A percentile compares a stretch with the other conserved stretches of the same genome.
phyloP scores from a whole-genome alignment of 2,329 filamentous ascomycete species.

The Epichloe sibirici region DNA sequence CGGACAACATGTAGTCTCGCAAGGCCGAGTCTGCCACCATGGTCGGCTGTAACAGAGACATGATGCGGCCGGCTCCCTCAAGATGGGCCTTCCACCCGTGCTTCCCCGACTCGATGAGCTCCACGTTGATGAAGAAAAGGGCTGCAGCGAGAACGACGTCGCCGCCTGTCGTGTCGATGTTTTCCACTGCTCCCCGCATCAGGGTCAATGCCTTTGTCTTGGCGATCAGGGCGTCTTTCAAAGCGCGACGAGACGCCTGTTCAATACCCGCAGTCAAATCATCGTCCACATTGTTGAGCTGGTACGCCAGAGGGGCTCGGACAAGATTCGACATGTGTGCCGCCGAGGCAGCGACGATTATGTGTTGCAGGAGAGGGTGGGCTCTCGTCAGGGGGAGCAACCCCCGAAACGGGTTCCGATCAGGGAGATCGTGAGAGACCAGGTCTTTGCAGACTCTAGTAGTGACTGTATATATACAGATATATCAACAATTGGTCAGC shows the following conservation, averaged over 20 bases:
- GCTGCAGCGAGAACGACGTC: slow-evolving; percentile 33
- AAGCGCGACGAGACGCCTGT: slow-evolving; percentile 15
- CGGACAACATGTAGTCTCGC: slow-evolving; percentile 33
- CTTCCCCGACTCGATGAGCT: slow-evolving; percentile 37
- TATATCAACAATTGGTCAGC: neutral
- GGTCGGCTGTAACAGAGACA: slow-evolving; percentile 26
- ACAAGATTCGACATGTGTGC: slow-evolving; percentile 34
- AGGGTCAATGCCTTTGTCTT: slow-evolving; percentile 32
- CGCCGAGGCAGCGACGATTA: slow-evolving; percentile 36
- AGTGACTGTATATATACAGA: slow-evolving; percentile 25
- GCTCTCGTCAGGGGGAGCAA: slow-evolving; percentile 29
- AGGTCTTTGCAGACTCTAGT: slow-evolving; percentile 41
- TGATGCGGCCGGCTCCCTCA: slow-evolving; percentile 31
- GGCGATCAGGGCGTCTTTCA: slow-evolving; percentile 32
- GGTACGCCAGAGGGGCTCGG: slow-evolving; percentile 16
- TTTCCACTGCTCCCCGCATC: slow-evolving; percentile 27
- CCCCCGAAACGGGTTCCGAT: slow-evolving; percentile 33
- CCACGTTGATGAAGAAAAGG: slow-evolving; percentile 37
- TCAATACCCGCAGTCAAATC: slow-evolving; percentile 4
- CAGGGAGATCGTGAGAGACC: slow-evolving; percentile 31
- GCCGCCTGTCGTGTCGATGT: slow-evolving; percentile 23
- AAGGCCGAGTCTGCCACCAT: slow-evolving; percentile 22
- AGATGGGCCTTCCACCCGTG: slow-evolving; percentile 36
- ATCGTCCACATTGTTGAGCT: neutral
- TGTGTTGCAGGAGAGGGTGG: slow-evolving; percentile 31